Evolutionary conservation across 2,329 filamentous ascomycete genomes (phyloP), one percentile per base, ranked within the genome.

Genomic region (Pseudopyrenochaeta lycopersici): DNA sequence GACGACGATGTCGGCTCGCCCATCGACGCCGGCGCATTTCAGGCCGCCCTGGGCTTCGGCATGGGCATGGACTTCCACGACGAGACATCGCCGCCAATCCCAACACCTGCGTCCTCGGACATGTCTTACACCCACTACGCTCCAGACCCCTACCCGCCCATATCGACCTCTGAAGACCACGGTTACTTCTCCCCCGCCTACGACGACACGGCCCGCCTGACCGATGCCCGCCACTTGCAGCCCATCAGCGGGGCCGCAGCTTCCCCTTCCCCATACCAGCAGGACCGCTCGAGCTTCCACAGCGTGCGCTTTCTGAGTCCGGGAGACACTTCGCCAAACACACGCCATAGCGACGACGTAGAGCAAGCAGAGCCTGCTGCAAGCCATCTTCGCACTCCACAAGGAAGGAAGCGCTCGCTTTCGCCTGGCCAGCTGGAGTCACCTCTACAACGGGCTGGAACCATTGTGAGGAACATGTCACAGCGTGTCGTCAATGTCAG

Each of bases 401-500:
- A 58, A 42, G 68, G 85, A 77, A 62, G 81, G 85, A 76, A 77
- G 51, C 72, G 79, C 40, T 82, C 80, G 7, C 69, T 81, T 15
- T 82, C 81, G 39, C 77, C 80, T 11, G 73, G 75, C 32, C 70
- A 73, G 15, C 70, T 75, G 14, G 77, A 77, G 32, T 82, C 80
- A 33, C 78, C 81, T 18, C 71, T 85, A 41, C 73, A 76, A 40
- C 73, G 82, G 50, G 82, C 81, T 33, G 77, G 80, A 20, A 82
- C 80, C 54, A 80, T 84, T 68, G 71, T 84, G 70, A 76, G 81
- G 60, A 87, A 87, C 63, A 96, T 99, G 87, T 98, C 96, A 29
- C 93, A 97, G 78, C 91, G 95, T 80, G 93, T 99, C 50, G 95
- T 99, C 70, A 98, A 98, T 71, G 85, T 99, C 66, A 97, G 92